Base-by-base conservation (phyloP, 345 rosid genomes). In the Corchorus capsularis region DNA sequence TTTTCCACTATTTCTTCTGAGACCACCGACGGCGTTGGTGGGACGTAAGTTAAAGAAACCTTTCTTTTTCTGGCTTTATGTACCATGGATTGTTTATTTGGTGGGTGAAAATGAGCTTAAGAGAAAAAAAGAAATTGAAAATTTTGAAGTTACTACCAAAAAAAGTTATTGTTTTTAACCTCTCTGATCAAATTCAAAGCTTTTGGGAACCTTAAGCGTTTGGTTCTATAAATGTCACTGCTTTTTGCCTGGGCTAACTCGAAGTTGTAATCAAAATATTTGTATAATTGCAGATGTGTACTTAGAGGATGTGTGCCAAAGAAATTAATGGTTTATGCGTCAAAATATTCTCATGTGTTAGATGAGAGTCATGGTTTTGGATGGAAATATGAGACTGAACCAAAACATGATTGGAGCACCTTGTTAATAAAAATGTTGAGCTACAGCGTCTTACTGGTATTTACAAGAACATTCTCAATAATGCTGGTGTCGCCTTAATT, bases 301-400 rank as follows among this genome's bases (percentile, higher is more conserved):
- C 89, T 95, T n/a, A 89, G 99, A 68, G 98, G 99, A 78, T 95
- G 99, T 76, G 94, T 95, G 15, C 99, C 99, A n/a, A 93, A 95
- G 91, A 95, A 95, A 76, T 72, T 95, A 65, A 87, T 95, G 43
- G 99, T 95, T 43, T 95, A 91, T 35, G 86, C 97, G 17, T 95
- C 99, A 39, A 95, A 93, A 83, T 95, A 83, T 77, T 74, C 85
- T 79, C 98, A 95, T 74, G 99, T 93, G 78, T 93, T 93, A 74
- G 99, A 95, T 60, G 98, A 95, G 79, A 93, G 99, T 82, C 75
- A 73, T 57, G 99, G 99, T 20, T 95, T 88, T 84, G 99, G 99
- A 68, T 93, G 99, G 98, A 86, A 81, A 37, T 90, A 90, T 77
- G 96, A 86, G 45, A 53, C 83, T 0, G 99, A 95, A 74, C 97